These are phyloP conservation scores for Zarea fungicola DNA, from an alignment of 2,329 filamentous ascomycete genomes.

Conservation along the genomic window DNA sequence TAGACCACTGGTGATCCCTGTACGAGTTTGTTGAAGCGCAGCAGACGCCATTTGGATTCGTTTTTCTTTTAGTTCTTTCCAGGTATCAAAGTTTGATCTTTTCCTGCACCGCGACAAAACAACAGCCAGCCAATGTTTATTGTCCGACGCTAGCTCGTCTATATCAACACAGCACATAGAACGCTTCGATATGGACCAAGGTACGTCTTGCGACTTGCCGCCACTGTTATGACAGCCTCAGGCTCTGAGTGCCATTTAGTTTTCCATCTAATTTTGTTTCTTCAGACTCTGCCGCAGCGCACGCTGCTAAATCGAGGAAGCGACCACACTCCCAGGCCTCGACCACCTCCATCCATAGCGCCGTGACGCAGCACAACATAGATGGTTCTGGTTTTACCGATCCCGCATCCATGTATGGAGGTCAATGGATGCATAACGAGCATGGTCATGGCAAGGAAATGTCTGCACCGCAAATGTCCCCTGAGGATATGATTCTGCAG, in stretches of 20 bases:
- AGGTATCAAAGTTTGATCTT: slow-evolving; percentile 4
- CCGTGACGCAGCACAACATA: slow-evolving; percentile 43
- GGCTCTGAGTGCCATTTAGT: neutral
- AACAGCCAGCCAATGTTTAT: slow-evolving; percentile 35
- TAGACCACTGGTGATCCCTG: slow-evolving; percentile 16
- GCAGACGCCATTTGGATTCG: slow-evolving; percentile 13
- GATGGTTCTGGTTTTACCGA: slow-evolving; percentile 43
- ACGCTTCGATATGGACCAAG: slow-evolving; percentile 28
- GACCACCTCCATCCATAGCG: slow-evolving; percentile 52
- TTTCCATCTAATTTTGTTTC: slow-evolving; percentile 12
- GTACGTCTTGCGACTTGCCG: slow-evolving; percentile 21
- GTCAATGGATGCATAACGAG: slow-evolving; percentile 46
- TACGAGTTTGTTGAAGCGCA: slow-evolving; percentile 13
- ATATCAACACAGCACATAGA: slow-evolving; percentile 23
- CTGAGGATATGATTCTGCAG: slow-evolving; percentile 57
- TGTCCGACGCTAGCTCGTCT: slow-evolving; percentile 29
- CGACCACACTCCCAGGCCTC: slow-evolving; percentile 51
- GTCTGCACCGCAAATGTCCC: slow-evolving; percentile 42
- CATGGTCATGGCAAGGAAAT: slow-evolving; percentile 41
- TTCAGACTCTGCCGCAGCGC: slow-evolving; percentile 27
- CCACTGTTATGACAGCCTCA: slow-evolving; percentile 20
- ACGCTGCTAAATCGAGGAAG: slow-evolving; percentile 38
- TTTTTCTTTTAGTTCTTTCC: slow-evolving; percentile 8
- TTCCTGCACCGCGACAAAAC: slow-evolving; percentile 14
- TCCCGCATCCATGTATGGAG: slow-evolving; percentile 38